phyloP scores from a whole-genome alignment of 768 basidiomycete genomes.

The Tricholoma terreum region DNA sequence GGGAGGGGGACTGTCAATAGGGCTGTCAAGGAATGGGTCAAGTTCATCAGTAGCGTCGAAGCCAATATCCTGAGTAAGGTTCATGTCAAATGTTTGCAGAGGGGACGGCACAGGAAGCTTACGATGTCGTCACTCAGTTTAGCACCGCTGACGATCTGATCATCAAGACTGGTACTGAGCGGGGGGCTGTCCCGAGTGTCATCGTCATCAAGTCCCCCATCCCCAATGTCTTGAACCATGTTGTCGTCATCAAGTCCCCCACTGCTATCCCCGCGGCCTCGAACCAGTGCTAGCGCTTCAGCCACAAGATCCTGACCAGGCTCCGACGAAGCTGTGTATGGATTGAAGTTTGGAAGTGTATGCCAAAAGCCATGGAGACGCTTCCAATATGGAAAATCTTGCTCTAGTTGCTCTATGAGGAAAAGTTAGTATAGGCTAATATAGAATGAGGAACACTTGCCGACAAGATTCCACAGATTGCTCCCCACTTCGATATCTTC shows the following conservation, averaged over 20 bases:
- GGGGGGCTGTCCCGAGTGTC: background rate
- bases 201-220: too few species aligned
- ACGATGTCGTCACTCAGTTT: background rate
- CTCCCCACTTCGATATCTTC: background rate
- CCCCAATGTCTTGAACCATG: too few species aligned
- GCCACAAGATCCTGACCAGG: too few species aligned
- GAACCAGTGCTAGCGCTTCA: background rate
- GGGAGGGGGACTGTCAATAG: background rate
- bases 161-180: background rate
- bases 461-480: background rate
- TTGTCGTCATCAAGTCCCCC: background rate
- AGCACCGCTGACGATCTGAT: background rate
- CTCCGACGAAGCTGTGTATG: too few species aligned
- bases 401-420: background rate
- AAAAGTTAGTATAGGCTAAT: background rate
- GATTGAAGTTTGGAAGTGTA: too few species aligned
- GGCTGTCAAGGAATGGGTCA: background rate
- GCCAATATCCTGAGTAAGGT: too few species aligned
- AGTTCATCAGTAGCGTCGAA: background rate
- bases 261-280: background rate
- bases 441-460: background rate
- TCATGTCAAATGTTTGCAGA: background rate
- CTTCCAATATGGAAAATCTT: too few species aligned
- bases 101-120: background rate
- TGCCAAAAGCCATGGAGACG: background rate